Percentiles rank a stretch among this genome's conserved stretches.
Evolutionary conservation across 352 stramenopile species (phyloP).

Genomic region (Aphanomyces astaci): DNA sequence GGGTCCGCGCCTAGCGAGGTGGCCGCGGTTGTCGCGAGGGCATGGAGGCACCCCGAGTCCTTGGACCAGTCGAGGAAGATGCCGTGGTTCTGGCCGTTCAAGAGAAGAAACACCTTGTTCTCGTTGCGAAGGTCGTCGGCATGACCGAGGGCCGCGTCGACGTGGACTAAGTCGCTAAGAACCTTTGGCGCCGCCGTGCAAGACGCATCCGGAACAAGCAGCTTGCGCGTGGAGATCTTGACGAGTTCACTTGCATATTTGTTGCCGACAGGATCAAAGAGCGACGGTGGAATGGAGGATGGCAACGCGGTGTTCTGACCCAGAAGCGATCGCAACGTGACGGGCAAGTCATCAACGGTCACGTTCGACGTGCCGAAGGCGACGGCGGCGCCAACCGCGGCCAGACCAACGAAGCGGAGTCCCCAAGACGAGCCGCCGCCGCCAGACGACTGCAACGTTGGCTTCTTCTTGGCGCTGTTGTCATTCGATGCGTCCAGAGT

Average conservation of each 20-base stretch:
- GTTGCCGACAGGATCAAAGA: constrained; percentile 15
- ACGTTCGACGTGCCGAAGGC: not conserved
- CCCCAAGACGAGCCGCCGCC: not conserved
- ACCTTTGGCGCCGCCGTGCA: constrained; percentile 31
- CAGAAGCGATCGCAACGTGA: not conserved
- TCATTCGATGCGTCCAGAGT: not conserved
- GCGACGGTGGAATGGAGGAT: not conserved
- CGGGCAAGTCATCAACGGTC: not conserved
- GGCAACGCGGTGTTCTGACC: not conserved
- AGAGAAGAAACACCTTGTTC: constrained; percentile 11
- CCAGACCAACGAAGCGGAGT: not conserved
- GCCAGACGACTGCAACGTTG: not conserved
- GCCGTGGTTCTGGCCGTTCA: constrained; percentile 23
- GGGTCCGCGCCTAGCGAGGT: not conserved
- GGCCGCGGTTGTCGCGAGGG: not conserved
- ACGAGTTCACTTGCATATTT: constrained; percentile 58
- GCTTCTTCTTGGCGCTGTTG: not conserved
- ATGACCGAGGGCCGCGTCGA: constrained; percentile 34
- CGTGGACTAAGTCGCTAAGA: constrained; percentile 29
- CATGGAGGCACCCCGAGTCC: constrained; percentile 14
- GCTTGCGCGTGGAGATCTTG: constrained; percentile 37
- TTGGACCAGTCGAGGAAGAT: constrained; percentile 6
- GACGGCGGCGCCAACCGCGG: not conserved
- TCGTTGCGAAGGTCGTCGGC: not conserved
- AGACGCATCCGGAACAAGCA: constrained; percentile 26